Conservation (phyloP, 2,329 filamentous ascomycete species). For the Aureobasidium leucospermi region DNA sequence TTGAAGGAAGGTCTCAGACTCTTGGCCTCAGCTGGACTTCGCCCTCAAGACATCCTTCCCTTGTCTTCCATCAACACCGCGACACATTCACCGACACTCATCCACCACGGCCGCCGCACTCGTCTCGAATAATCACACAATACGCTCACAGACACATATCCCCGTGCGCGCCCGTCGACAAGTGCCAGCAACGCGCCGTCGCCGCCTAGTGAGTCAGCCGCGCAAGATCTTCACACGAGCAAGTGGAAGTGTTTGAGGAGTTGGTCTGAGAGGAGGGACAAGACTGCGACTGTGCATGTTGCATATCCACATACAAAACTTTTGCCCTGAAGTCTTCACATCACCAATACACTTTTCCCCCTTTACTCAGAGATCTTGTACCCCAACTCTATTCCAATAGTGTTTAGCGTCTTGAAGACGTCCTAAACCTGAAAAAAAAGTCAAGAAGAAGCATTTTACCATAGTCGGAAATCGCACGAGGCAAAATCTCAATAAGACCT, state of each 20-base stretch:
- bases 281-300: conserved; percentile 1
- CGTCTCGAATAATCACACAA: neutral
- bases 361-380: conserved; percentile 9
- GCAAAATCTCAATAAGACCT: conserved; percentile 14
- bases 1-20: neutral
- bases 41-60: neutral
- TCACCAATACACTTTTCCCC: conserved; percentile 10
- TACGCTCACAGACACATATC: neutral
- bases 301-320: conserved; percentile 10
- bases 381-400: conserved; percentile 1
- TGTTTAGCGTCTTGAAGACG: conserved; percentile 10
- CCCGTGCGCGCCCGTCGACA: neutral
- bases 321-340: conserved; percentile 9
- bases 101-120: neutral
- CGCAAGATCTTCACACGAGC: conserved; percentile 12
- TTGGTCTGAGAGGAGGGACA: conserved; percentile 12
- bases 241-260: conserved; percentile 13
- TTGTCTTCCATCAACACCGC: conserved; percentile 7
- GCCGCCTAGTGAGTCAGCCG: conserved; percentile 11
- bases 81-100: neutral
- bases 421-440: conserved; percentile 12
- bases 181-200: conserved; percentile 3
- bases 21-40: neutral
- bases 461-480: conserved; percentile 13
- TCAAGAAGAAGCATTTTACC: conserved; percentile 12